These are phyloP conservation scores for Ambrosiella cleistominuta DNA, from an alignment of 2,329 filamentous ascomycete species.

Conservation along the genomic window DNA sequence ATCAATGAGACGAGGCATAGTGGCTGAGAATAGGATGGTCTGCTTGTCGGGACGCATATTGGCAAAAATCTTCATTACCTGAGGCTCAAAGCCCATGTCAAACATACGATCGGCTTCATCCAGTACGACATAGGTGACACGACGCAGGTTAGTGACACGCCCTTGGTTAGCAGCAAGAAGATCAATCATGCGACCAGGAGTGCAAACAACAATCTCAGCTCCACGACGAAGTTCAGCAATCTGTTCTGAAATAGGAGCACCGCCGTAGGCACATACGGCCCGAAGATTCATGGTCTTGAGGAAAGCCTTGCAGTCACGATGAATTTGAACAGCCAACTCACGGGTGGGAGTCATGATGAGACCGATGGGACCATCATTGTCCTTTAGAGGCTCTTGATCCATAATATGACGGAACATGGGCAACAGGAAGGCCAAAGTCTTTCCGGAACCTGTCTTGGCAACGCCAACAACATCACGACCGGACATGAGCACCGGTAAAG, in stretches of 20 bases:
- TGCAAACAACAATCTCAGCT: constrained; percentile 87
- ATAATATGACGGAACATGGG: constrained; percentile 98
- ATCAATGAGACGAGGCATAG: constrained; percentile 87
- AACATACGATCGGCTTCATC: constrained; percentile 99
- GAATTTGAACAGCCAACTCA: constrained; percentile 85
- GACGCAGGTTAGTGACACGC: constrained; percentile 75
- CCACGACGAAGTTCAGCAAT: constrained; percentile 93
- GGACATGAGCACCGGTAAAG: constrained; percentile 87
- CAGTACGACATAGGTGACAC: constrained; percentile 85
- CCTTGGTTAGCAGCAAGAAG: constrained; percentile 82
- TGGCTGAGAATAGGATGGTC: constrained; percentile 90
- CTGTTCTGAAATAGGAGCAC: constrained; percentile 90
- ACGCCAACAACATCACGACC: constrained; percentile 91
- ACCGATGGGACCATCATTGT: constrained; percentile 72
- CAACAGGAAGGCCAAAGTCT: constrained; percentile 86
- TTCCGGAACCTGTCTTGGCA: constrained; percentile 93
- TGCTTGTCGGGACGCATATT: constrained; percentile 86
- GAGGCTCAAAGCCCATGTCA: constrained; percentile 97
- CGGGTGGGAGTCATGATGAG: constrained; percentile 88
- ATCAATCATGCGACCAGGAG: constrained; percentile 89
- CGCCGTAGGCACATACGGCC: constrained; percentile 84
- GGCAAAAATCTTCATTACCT: constrained; percentile 89
- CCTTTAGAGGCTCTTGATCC: constrained; percentile 67
- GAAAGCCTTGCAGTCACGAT: constrained; percentile 87
- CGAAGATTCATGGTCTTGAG: constrained; percentile 70